A percentile compares a stretch with the other conserved stretches of the same genome.
Evolutionary conservation across 441 rosid genomes (phyloP).

Genomic region (Theobroma grandiflorum): DNA sequence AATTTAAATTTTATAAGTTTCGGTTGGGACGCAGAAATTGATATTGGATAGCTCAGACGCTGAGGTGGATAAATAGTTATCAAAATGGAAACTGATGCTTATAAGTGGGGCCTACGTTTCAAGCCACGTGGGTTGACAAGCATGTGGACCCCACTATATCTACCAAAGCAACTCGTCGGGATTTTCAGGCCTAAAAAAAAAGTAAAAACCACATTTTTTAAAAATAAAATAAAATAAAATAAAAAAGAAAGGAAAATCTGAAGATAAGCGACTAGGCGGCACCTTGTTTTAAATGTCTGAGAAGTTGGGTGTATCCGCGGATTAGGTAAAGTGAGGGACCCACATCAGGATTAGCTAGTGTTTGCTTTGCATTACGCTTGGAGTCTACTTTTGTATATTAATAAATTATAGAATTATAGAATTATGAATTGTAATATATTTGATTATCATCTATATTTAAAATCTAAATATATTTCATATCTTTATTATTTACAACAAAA

Average conservation of each 20-base stretch:
- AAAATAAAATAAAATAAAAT: too few relatives aligned
- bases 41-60: not conserved
- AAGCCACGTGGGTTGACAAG: constrained; percentile 35
- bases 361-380: too few relatives aligned
- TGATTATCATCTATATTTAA: too few relatives aligned
- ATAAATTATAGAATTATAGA: too few relatives aligned
- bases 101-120: constrained; percentile 36
- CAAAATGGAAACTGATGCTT: constrained; percentile 10
- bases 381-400: too few relatives aligned
- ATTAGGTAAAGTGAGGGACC: not conserved
- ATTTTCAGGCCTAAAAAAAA: not conserved
- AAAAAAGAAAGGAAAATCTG: not conserved
- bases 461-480: too few relatives aligned
- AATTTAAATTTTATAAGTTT: not conserved
- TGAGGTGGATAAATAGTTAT: not conserved
- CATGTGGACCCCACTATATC: constrained; percentile 51
- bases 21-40: not conserved
- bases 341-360: not conserved
- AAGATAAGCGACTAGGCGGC: not conserved
- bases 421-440: too few relatives aligned
- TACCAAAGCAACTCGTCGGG: not conserved
- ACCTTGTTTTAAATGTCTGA: not conserved
- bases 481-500: too few relatives aligned
- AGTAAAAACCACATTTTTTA: not conserved
- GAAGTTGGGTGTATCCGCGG: too few relatives aligned